Percentiles rank a stretch among this genome's conserved stretches.
Evolutionary conservation across 768 basidiomycete species (phyloP).

Genomic region (Piloderma croceum): DNA sequence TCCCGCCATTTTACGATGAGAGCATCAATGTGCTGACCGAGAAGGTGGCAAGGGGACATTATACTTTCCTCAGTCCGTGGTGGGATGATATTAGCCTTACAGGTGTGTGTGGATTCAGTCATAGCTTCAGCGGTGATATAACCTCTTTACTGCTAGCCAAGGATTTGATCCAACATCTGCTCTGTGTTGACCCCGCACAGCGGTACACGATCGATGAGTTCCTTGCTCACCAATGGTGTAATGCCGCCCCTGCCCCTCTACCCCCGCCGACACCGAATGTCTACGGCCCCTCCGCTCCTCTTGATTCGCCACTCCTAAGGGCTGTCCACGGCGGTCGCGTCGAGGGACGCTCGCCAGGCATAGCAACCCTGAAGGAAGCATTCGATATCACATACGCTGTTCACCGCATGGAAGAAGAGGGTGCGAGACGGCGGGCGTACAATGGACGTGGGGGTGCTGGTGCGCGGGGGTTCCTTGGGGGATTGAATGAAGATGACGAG

Average conservation of each 20-base stretch:
- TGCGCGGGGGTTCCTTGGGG: conserved; percentile 67
- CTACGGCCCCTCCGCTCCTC: conserved; percentile 34
- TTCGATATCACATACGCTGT: conserved; percentile 99
- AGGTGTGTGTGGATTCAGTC: conserved; percentile 41
- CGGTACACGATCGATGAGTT: conserved; percentile 99
- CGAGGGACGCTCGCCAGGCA: conserved; percentile 85
- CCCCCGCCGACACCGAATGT: conserved; percentile 60
- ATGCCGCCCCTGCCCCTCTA: conserved; percentile 54
- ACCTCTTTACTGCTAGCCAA: conserved; percentile 57
- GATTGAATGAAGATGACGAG: conserved; percentile 94
- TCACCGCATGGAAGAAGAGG: conserved; percentile 99
- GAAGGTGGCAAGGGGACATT: conserved; percentile 95
- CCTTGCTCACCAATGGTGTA: conserved; percentile 94
- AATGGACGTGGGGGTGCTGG: conserved; percentile 77
- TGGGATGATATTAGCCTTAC: conserved; percentile 92
- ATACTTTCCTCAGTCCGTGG: conserved; percentile 98
- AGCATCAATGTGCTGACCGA: conserved; percentile 97
- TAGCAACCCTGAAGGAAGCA: conserved; percentile 92
- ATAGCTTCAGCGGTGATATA: not conserved
- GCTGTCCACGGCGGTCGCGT: conserved; percentile 69
- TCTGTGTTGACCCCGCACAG: conserved; percentile 93
- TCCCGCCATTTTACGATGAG: conserved; percentile 98
- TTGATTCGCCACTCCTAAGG: conserved; percentile 89
- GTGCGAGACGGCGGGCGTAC: conserved; percentile 77
- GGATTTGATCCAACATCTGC: conserved; percentile 89